phyloP scores from a whole-genome alignment of 2,329 filamentous ascomycete genomes.

The Aspergillus sp. region DNA sequence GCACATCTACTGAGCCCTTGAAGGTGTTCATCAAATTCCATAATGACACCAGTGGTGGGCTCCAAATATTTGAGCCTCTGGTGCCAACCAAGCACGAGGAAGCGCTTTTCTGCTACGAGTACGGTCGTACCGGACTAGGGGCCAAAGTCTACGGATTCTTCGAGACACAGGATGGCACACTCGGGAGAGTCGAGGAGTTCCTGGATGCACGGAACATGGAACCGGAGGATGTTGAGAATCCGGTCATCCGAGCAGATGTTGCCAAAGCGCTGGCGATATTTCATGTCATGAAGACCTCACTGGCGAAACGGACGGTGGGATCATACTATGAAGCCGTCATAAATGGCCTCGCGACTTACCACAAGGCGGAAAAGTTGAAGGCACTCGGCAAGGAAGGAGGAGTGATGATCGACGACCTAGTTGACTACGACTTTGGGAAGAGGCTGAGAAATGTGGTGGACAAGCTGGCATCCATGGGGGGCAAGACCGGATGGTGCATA shows the following conservation, averaged over 20 bases:
- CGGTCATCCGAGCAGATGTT: constrained; percentile 1
- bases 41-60: background rate
- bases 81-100: background rate
- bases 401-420: background rate
- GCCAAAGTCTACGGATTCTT: constrained; percentile 1
- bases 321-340: constrained; percentile 1
- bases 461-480: constrained; percentile 1
- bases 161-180: constrained; percentile 1
- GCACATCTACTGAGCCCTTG: background rate
- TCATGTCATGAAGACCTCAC: background rate
- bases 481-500: background rate
- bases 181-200: constrained; percentile 1
- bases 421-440: constrained; percentile 1
- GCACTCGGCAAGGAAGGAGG: background rate
- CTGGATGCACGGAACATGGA: constrained; percentile 1
- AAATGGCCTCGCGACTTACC: background rate
- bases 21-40: constrained; percentile 4
- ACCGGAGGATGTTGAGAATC: background rate
- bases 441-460: background rate
- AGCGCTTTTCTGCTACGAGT: constrained; percentile 1
- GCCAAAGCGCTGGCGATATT: background rate
- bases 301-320: background rate
- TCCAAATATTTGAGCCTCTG: background rate
- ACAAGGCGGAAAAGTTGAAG: constrained; percentile 2
- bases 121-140: background rate